These are phyloP conservation scores for Pichia occidentalis DNA, from an alignment of 805 yeast species.

Conservation along the genomic window DNA sequence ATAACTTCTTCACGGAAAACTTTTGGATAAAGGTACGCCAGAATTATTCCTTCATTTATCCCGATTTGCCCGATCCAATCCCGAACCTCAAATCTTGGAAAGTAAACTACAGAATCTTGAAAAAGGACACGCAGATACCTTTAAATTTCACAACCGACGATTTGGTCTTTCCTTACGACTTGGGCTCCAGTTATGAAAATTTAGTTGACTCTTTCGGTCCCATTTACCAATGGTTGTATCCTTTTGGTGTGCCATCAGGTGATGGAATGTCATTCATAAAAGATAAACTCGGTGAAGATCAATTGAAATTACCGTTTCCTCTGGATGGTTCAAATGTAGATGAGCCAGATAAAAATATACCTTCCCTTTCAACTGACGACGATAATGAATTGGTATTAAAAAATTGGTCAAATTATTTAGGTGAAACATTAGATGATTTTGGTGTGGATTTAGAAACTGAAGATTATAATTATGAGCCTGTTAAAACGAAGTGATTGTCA, in stretches of 20 bases:
- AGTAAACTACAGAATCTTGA: slow-evolving; percentile 19
- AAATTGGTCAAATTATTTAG: slow-evolving; percentile 67
- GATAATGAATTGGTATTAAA: slow-evolving; percentile 15
- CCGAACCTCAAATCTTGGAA: slow-evolving; percentile 46
- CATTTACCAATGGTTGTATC: slow-evolving; percentile 57
- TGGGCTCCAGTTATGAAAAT: slow-evolving; percentile 51
- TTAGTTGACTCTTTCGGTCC: slow-evolving; percentile 52
- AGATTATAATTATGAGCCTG: slow-evolving; percentile 16
- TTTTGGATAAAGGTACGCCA: slow-evolving; percentile 44
- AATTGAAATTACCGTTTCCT: slow-evolving; percentile 82
- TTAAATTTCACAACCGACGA: slow-evolving; percentile 49
- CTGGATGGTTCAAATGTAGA: slow-evolving; percentile 61
- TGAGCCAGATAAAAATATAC: slow-evolving; percentile 4
- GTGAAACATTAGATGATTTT: slow-evolving; percentile 78
- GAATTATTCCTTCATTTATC: slow-evolving; percentile 38
- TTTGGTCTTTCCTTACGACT: slow-evolving; percentile 78
- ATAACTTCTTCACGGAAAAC: slow-evolving; percentile 50
- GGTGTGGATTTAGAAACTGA: slow-evolving; percentile 81
- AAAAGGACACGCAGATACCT: slow-evolving; percentile 21
- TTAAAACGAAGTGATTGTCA: slow-evolving; percentile 7
- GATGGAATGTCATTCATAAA: slow-evolving; percentile 54
- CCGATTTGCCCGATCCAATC: slow-evolving; percentile 22
- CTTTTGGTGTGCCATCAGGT: slow-evolving; percentile 59
- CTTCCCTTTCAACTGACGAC: slow-evolving; percentile 9
- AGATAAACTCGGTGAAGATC: slow-evolving; percentile 52